Evolutionary conservation across 75 land plant species (phyloP).

Genomic region (Larix kaempferi): DNA sequence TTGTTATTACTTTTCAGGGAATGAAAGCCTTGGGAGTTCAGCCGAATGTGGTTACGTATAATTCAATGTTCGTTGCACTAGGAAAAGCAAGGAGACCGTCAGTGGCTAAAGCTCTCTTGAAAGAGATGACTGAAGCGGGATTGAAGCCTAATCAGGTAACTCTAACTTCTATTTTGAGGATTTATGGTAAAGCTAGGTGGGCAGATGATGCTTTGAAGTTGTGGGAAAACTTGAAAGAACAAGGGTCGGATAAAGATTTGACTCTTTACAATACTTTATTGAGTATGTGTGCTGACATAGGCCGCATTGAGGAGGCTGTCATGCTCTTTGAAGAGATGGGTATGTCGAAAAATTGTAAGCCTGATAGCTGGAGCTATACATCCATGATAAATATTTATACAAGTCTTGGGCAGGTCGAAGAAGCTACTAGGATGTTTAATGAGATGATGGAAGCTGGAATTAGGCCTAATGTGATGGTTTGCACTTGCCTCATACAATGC

Average conservation of each 20-base stretch:
- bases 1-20: conserved; percentile 53
- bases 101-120: conserved; percentile 57
- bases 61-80: conserved; percentile 58
- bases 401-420: conserved; percentile 54
- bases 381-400: conserved; percentile 77
- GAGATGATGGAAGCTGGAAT: conserved; percentile 56
- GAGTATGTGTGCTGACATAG: conserved; percentile 87
- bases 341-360: conserved; percentile 33
- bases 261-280: conserved; percentile 78
- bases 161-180: conserved; percentile 68
- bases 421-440: conserved; percentile 48
- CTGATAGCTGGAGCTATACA: conserved; percentile 77
- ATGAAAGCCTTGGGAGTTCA: conserved; percentile 60
- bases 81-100: conserved; percentile 71
- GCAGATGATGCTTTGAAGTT: conserved; percentile 62
- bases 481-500: conserved; percentile 70
- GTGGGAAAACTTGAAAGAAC: conserved; percentile 57
- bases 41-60: conserved; percentile 83
- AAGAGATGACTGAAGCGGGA: conserved; percentile 65
- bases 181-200: conserved; percentile 77
- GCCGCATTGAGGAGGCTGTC: conserved; percentile 68
- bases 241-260: conserved; percentile 61
- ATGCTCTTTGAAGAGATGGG: conserved; percentile 68
- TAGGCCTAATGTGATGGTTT: conserved; percentile 55
- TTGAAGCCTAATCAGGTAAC: conserved; percentile 72